A percentile compares a stretch with the other conserved stretches of the same genome.
Evolutionary conservation across 805 yeast species (phyloP).

Genomic region (Saccharomycopsis capsularis): DNA sequence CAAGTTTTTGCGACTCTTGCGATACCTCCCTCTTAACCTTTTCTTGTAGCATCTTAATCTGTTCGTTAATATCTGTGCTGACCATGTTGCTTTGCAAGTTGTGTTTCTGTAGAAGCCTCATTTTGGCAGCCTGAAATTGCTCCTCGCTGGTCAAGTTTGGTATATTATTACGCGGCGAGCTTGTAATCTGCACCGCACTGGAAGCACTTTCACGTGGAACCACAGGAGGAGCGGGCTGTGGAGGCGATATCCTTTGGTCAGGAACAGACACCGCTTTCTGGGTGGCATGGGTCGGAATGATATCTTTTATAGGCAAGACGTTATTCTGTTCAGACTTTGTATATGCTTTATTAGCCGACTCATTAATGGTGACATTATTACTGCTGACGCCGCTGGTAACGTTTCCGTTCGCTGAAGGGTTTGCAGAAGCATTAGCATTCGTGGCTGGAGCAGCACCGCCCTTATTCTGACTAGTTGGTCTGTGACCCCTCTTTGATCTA

Average conservation of each 20-base stretch:
- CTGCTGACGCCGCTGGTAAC: neutral
- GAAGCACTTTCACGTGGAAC: too few relatives aligned
- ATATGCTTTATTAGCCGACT: neutral
- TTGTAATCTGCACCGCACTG: neutral
- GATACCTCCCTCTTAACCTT: conserved; percentile 3
- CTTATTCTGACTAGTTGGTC: neutral
- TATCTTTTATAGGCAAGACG: neutral
- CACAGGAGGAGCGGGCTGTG: neutral
- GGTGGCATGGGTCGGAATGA: neutral
- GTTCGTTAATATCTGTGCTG: conserved; percentile 5
- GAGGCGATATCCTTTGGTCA: too few relatives aligned
- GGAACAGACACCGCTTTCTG: too few relatives aligned
- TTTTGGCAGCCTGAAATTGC: conserved; percentile 5
- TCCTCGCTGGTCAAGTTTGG: conserved; percentile 2
- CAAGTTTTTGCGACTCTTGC: neutral
- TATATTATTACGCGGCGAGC: neutral
- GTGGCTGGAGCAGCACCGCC: neutral
- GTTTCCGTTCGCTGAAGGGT: neutral
- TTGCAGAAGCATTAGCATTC: neutral
- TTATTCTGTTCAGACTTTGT: neutral
- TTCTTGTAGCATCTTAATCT: conserved; percentile 12
- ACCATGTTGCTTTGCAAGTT: neutral
- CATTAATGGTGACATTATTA: neutral
- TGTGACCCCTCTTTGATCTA: conserved; percentile 5
- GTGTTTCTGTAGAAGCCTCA: neutral